These are phyloP conservation scores for Leucosporidium scottii DNA, from an alignment of 768 basidiomycete species.

Conservation along the genomic window DNA sequence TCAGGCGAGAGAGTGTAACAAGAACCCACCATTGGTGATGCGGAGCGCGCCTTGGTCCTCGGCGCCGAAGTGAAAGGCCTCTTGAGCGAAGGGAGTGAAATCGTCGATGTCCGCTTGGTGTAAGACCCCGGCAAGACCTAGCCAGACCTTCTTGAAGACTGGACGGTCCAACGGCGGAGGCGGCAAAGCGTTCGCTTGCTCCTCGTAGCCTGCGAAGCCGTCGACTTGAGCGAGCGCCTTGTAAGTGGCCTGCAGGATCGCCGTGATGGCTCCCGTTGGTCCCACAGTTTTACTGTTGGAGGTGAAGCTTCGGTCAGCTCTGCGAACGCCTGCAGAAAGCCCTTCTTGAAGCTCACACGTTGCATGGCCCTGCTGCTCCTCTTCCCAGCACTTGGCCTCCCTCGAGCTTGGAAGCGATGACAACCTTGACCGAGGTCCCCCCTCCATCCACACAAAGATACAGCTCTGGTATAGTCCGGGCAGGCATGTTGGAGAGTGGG, in stretches of 20 bases:
- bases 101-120: conserved; percentile 27
- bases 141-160: conserved; percentile 39
- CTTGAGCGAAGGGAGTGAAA: conserved; percentile 27
- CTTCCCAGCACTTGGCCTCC: conserved; percentile 31
- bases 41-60: conserved; percentile 15
- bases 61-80: conserved; percentile 24
- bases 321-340: too few relatives aligned
- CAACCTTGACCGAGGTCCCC: conserved; percentile 38
- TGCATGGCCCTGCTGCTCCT: conserved; percentile 38
- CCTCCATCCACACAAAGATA: conserved; percentile 41
- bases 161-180: conserved; percentile 12
- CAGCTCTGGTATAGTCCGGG: conserved; percentile 5
- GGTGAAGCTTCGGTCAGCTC: too few relatives aligned
- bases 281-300: conserved; percentile 38
- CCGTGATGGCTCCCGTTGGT: conserved; percentile 23
- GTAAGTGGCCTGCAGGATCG: conserved; percentile 36
- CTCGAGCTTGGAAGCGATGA: conserved; percentile 20
- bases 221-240: conserved; percentile 33
- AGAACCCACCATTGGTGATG: conserved; percentile 40
- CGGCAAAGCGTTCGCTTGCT: not conserved
- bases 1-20: too few relatives aligned
- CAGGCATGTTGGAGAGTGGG: not conserved
- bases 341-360: conserved; percentile 34
- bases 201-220: not conserved
- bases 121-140: conserved; percentile 38